Evolutionary conservation across 164 flowering plant species (phyloP).

Genomic region (Tetracentron sinense): DNA sequence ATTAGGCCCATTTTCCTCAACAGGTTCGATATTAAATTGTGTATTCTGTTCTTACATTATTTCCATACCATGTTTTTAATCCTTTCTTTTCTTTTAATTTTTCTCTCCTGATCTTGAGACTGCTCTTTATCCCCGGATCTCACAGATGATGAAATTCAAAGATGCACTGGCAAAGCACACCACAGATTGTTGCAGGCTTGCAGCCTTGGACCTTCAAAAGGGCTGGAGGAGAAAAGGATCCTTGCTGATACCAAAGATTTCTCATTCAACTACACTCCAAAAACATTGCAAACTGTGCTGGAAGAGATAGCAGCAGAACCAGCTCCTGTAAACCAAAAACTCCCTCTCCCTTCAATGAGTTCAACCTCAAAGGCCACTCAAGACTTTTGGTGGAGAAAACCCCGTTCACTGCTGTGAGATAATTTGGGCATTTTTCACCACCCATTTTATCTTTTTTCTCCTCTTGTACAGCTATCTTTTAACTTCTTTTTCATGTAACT

Average conservation of each 20-base stretch:
- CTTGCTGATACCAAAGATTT: constrained; percentile 71
- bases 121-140: no score
- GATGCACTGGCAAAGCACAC: constrained; percentile 74
- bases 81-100: no score
- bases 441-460: not conserved
- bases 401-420: constrained; percentile 28
- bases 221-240: constrained; percentile 77
- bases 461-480: no score
- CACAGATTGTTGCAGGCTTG: constrained; percentile 58
- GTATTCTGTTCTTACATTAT: no score
- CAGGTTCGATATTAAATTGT: no score
- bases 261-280: constrained; percentile 48
- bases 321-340: constrained; percentile 6
- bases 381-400: constrained; percentile 24
- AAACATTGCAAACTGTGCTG: no score
- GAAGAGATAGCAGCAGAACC: constrained; percentile 10
- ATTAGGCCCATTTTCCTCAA: no score
- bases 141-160: constrained; percentile 77
- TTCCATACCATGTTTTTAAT: no score
- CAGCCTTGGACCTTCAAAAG: constrained; percentile 66
- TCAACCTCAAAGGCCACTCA: constrained; percentile 11
- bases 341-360: constrained; percentile 27
- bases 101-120: no score
- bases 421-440: constrained; percentile 3
- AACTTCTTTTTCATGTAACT: no score